Conservation (phyloP, 2,329 filamentous ascomycete genomes). For the Tolypocladium sp. region DNA sequence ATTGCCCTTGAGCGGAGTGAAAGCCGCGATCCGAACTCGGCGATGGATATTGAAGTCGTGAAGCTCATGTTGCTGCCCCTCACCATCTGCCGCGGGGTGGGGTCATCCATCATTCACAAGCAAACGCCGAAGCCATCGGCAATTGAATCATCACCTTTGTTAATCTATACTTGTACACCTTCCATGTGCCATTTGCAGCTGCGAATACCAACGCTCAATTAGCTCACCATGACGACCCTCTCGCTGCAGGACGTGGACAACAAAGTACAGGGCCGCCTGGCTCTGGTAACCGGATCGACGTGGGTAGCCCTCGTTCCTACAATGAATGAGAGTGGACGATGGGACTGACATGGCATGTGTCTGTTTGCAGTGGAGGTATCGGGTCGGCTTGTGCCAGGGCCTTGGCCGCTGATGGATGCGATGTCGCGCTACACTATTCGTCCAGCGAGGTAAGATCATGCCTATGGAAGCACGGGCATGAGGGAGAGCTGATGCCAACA, state of each 20-base stretch:
- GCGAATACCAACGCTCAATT: too few relatives aligned
- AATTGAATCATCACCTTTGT: background rate
- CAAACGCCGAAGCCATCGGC: background rate
- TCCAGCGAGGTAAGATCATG: conserved; percentile 16
- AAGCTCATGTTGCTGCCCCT: too few relatives aligned
- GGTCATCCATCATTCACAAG: background rate
- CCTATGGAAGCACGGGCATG: background rate
- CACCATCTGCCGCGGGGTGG: background rate
- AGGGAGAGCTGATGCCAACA: background rate
- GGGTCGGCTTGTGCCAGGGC: conserved; percentile 20
- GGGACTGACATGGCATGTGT: background rate
- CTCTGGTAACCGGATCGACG: conserved; percentile 24
- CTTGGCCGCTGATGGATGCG: conserved; percentile 24
- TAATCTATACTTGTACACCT: too few relatives aligned
- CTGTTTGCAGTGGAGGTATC: conserved; percentile 21
- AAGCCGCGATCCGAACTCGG: too few relatives aligned
- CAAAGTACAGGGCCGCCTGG: conserved; percentile 15
- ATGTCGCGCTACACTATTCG: conserved; percentile 23
- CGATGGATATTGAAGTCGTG: background rate
- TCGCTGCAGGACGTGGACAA: conserved; percentile 15
- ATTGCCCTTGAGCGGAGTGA: background rate
- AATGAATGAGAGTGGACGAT: background rate
- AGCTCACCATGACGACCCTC: conserved; percentile 9
- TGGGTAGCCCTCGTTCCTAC: conserved; percentile 3
- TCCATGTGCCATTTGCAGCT: background rate